phyloP scores from a whole-genome alignment of 257 asterid species.

The Eustoma russellianum region DNA sequence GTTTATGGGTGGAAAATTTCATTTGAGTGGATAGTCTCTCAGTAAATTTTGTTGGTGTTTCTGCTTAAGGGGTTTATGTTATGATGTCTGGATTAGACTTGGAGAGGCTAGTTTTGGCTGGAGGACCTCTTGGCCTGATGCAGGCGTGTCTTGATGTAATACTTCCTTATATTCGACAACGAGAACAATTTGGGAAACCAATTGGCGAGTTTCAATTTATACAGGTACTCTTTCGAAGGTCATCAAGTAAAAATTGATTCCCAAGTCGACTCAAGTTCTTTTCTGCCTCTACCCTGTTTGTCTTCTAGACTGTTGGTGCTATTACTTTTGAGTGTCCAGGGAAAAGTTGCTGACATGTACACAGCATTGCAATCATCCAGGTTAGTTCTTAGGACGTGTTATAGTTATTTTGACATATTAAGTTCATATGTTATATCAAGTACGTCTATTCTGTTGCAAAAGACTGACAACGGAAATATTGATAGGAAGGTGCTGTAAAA shows the following conservation, averaged over 20 bases:
- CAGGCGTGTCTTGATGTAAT: conserved; percentile 92
- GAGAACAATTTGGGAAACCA: conserved; percentile 89
- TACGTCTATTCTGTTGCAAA: conserved; percentile 88
- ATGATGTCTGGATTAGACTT: conserved; percentile 97
- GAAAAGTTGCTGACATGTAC: conserved; percentile 92
- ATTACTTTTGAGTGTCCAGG: conserved; percentile 44
- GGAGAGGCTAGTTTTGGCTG: conserved; percentile 95
- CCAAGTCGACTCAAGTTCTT: not conserved
- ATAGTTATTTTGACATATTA: conserved; percentile 1
- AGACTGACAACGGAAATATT: conserved; percentile 71
- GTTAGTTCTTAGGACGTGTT: conserved; percentile 22
- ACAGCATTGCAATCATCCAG: conserved; percentile 93
- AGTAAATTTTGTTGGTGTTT: conserved; percentile 10
- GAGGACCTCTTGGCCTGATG: conserved; percentile 96
- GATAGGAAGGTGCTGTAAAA: conserved; percentile 53
- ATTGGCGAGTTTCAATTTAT: conserved; percentile 91
- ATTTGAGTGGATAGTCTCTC: conserved; percentile 2
- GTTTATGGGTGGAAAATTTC: too few relatives aligned
- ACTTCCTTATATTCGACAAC: conserved; percentile 80
- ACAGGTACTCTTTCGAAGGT: conserved; percentile 37
- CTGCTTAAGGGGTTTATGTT: conserved; percentile 84
- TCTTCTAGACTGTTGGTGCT: conserved; percentile 3
- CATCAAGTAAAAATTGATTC: not conserved
- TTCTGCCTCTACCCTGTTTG: not conserved
- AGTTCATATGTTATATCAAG: not conserved